phyloP scores from a whole-genome alignment of 2,329 filamentous ascomycete species.

The Fusarium secorum region DNA sequence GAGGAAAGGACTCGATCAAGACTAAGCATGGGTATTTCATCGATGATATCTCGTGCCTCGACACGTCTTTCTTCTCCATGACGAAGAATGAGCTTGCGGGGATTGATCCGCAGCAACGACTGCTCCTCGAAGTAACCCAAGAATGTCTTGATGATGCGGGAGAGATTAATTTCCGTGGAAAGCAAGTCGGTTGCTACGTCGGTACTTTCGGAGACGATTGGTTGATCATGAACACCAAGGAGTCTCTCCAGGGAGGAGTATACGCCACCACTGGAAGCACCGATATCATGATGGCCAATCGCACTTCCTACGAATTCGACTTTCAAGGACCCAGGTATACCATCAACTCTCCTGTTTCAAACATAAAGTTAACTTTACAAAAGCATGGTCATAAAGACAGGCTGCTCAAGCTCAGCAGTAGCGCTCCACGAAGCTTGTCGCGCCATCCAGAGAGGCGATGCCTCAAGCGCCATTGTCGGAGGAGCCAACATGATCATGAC shows the following conservation, averaged over 20 bases:
- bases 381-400: slow-evolving; percentile 4
- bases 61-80: slow-evolving; percentile 4
- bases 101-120: slow-evolving; percentile 9
- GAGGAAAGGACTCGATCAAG: background rate
- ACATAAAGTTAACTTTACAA: no score
- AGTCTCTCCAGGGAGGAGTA: background rate
- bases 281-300: slow-evolving; percentile 14
- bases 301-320: slow-evolving; percentile 1
- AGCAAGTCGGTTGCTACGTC: slow-evolving; percentile 1
- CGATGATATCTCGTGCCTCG: background rate
- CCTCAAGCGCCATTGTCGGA: background rate
- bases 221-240: background rate
- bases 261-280: background rate
- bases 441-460: slow-evolving; percentile 1
- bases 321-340: slow-evolving; percentile 3
- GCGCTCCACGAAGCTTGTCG: slow-evolving; percentile 22
- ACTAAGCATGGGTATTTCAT: slow-evolving; percentile 1
- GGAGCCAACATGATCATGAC: slow-evolving; percentile 5
- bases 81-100: background rate
- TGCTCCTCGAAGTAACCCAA: background rate
- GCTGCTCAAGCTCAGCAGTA: background rate
- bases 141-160: slow-evolving; percentile 8
- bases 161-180: background rate
- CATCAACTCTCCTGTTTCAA: background rate
- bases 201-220: slow-evolving; percentile 8